Conservation (phyloP, 169 alveolate genomes). For the Plasmodium vivax region DNA sequence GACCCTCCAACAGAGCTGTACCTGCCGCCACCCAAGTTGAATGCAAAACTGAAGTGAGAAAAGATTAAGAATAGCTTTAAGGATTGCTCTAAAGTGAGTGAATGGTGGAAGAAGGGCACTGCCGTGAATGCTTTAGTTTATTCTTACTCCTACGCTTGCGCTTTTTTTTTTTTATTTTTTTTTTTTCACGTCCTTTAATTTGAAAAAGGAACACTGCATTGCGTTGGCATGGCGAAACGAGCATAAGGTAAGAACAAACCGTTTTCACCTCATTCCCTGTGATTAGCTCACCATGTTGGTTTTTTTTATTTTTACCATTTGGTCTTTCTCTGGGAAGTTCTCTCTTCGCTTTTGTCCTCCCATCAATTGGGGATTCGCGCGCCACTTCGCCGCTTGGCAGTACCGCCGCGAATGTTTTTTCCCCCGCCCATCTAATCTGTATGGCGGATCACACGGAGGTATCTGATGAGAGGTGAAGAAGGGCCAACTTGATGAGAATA, state of each 20-base stretch:
- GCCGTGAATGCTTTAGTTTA: background rate
- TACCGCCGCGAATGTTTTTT: background rate
- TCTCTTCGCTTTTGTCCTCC: background rate
- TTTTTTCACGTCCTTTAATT: background rate
- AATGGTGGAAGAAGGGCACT: background rate
- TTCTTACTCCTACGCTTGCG: background rate
- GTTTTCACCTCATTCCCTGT: background rate
- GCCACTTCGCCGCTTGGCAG: background rate
- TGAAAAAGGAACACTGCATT: background rate
- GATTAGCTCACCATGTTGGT: background rate
- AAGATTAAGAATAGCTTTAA: background rate
- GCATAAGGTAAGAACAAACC: background rate
- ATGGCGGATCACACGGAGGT: background rate
- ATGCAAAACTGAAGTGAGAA: background rate
- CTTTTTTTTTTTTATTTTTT: background rate
- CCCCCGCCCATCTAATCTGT: background rate
- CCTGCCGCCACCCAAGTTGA: background rate
- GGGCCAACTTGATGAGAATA: background rate
- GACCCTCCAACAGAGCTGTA: background rate
- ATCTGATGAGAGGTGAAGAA: background rate
- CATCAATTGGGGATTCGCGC: background rate
- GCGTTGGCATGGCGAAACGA: background rate
- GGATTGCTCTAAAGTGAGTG: background rate
- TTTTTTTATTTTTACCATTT: background rate
- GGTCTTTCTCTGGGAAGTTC: background rate